Conservation (phyloP, 768 basidiomycete species). For the Russula foetens region DNA sequence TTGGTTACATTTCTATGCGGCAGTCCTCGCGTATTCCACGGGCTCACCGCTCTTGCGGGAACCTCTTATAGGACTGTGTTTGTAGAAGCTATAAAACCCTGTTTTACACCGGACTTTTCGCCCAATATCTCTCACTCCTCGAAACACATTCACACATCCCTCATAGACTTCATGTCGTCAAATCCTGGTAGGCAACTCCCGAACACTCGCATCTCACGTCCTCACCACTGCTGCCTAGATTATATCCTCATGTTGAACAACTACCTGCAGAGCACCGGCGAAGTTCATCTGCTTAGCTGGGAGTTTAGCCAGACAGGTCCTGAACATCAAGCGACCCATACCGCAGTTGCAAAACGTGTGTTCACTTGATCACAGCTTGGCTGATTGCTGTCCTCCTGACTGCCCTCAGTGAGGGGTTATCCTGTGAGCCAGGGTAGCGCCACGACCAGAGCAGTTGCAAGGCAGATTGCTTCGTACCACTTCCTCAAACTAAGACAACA, state of each 20-base stretch:
- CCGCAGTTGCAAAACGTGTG: constrained; percentile 15
- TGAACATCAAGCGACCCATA: constrained; percentile 17
- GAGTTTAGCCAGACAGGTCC: constrained; percentile 17
- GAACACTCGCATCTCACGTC: background rate
- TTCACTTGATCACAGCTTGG: background rate
- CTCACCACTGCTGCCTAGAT: constrained; percentile 2
- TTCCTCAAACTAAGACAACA: constrained; percentile 8
- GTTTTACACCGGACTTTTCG: background rate
- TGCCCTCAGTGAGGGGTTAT: constrained; percentile 7
- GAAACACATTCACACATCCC: background rate
- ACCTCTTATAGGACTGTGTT: background rate
- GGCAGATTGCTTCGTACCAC: constrained; percentile 15
- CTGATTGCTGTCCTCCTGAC: background rate
- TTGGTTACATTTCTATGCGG: constrained; percentile 3
- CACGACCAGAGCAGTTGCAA: constrained; percentile 14
- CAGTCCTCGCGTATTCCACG: background rate
- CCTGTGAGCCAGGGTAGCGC: constrained; percentile 14
- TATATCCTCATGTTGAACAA: constrained; percentile 19
- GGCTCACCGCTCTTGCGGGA: background rate
- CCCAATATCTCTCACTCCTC: background rate
- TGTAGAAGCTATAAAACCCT: constrained; percentile 9
- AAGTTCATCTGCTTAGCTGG: constrained; percentile 15
- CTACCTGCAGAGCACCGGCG: constrained; percentile 16
- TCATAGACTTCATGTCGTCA: constrained; percentile 1
- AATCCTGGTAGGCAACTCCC: constrained; percentile 3